Evolutionary conservation across 768 basidiomycete genomes (phyloP).

Genomic region (Tephrocybe sp.): DNA sequence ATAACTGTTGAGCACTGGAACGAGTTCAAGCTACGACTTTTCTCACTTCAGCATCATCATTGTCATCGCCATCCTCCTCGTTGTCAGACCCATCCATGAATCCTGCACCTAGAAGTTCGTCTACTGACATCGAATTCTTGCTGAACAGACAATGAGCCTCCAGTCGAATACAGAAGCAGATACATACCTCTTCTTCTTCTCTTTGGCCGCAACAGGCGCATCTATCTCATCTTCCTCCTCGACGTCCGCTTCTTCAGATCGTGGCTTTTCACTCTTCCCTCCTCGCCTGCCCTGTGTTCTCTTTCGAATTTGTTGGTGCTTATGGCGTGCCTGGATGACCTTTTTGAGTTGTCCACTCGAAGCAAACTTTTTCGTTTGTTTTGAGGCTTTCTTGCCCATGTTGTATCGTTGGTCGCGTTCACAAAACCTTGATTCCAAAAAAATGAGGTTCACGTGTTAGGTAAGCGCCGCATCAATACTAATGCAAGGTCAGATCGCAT

Average conservation of each 20-base stretch:
- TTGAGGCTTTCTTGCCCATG: slow-evolving; percentile 63
- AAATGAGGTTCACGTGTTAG: slow-evolving; percentile 6
- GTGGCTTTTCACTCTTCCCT: slow-evolving; percentile 35
- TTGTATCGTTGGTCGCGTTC: not conserved
- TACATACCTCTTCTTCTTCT: slow-evolving; percentile 15
- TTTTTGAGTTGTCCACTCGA: slow-evolving; percentile 87
- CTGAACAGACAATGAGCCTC: slow-evolving; percentile 20
- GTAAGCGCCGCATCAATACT: too few relatives aligned
- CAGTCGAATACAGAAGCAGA: not conserved
- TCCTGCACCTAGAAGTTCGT: slow-evolving; percentile 69
- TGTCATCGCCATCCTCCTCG: slow-evolving; percentile 44
- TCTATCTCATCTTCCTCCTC: slow-evolving; percentile 35
- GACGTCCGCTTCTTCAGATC: slow-evolving; percentile 28
- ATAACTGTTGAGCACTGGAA: too few relatives aligned
- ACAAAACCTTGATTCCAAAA: slow-evolving; percentile 7
- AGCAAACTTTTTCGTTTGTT: slow-evolving; percentile 86
- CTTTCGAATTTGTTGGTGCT: slow-evolving; percentile 75
- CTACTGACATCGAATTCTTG: slow-evolving; percentile 64
- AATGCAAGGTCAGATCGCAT: too few relatives aligned
- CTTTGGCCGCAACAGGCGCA: slow-evolving; percentile 12
- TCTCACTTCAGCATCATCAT: slow-evolving; percentile 25
- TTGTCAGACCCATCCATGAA: slow-evolving; percentile 70
- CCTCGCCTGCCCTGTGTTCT: slow-evolving; percentile 64
- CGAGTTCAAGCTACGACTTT: too few relatives aligned
- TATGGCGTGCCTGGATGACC: slow-evolving; percentile 79